Base-by-base conservation (phyloP, 2,329 filamentous ascomycete species). In the Laburnicola sp. region DNA sequence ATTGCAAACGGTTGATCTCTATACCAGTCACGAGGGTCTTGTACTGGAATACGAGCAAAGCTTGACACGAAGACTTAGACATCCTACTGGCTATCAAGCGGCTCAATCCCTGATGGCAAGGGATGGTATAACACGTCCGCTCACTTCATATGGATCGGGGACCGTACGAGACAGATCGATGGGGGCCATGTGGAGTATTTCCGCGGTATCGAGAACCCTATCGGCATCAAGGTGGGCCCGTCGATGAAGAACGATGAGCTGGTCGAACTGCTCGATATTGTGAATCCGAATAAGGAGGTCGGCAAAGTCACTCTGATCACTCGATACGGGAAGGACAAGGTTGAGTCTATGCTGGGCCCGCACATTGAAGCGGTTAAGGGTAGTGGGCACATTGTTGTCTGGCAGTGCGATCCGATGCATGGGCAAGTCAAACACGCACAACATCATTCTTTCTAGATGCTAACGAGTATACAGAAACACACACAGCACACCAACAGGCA, bases 341-440 rank as follows among this genome's bases (percentile, higher is more conserved):
- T 99, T 36, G 79, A 84, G 43, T 75, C 82, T 4, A 83, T 96
- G 56, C 82, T 99, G 0, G 90, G 91, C 0, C 80, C 78, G 6
- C 94, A 97, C 74, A 97, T 99, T 70, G 85, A 88, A 60, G 91
- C 90, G 32, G 93, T 99, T 25, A 88, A 94, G 72, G 81, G 81
- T 63, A 92, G 88, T 50, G 91, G 81, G 0, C 85, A 87, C 67
- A 65, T 80, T 22, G 91, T 96, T 3, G 90, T 97, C 63, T 97
- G 93, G 93, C 94, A 97, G 76, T 97, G 93, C 76, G 94, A 99
- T 75, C 94, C 94, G 22, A 99, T 99, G 94, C 94, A 99, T 75
- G 94, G 94, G 75, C 75, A 62, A 65, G 70, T 58, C 11, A 38
- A 22, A 22, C 36, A 9, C 39, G 23, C n/a, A 21, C 3, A 16